Base-by-base conservation (phyloP, 192 early-diverging fungal species). In the Linnemannia hyalina region DNA sequence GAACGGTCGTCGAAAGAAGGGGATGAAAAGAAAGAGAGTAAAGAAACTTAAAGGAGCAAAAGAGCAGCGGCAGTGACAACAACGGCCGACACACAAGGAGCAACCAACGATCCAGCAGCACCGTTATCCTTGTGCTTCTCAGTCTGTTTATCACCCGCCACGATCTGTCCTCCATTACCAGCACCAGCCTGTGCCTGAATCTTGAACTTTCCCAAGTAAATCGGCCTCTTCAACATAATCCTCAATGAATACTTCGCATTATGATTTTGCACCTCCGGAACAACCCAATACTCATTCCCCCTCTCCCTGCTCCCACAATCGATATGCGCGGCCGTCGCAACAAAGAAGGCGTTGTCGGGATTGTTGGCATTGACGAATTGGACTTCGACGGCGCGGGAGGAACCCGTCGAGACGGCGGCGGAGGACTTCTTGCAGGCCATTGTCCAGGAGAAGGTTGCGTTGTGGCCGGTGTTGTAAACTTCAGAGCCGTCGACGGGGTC, bases 171-270 rank as follows among this genome's bases (percentile, higher is more conserved):
- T 6, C 23, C n/a, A 26, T 23, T 23, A 57, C 55, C 60, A 32
- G n/a, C 32, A 65, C 60, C 60, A 65, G 60, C 60, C 41, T 71
- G 44, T 26, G 69, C 44, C 2, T 40, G 6, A 44, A 82, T 76
- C 55, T 84, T 79, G 77, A 84, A 84, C 68, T 75, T 47, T 4
- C 82, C 82, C 20, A 77, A 84, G 70, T 84, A 84, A 13, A 55
- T 38, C 6, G 49, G 46, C 1, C 32, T 52, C 3, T 11, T 35
- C 18, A 84, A 40, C 36, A 80, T n/a, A 42, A 84, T 75, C 77
- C 75, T 49, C 73, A 84, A 74, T 2, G 82, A 78, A 55, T 84
- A 84, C 32, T 76, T 42, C 23, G 73, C 46, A 13, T 29, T 6
- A 40, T 47, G 16, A 40, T 65, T 70, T 10, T 9, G 29, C 54